Base-by-base conservation (phyloP, 768 basidiomycete genomes). In the Cyclocybe aegerita region DNA sequence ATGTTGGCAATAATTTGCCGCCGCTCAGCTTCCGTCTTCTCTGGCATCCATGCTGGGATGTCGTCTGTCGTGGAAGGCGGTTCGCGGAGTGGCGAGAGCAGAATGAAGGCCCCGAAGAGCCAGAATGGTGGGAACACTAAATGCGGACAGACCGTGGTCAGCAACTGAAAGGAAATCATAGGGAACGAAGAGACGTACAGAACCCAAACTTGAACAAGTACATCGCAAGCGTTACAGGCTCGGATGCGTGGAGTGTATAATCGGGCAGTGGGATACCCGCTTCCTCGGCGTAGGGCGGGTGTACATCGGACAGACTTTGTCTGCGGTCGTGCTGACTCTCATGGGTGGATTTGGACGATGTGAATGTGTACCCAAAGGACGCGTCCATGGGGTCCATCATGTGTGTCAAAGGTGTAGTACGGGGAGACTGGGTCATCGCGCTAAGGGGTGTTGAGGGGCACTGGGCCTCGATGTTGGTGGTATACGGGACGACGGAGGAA, bases 191-290 rank as follows among this genome's bases (percentile, higher is more conserved):
- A 47, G 42, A 70, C 83, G 60, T 57, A 84, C 83, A 60, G 60
- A 85, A 84, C 39, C 82, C 81, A 50, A 83, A 83, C 58, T 78
- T 79, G 69, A 85, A 85, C 40, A 85, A 64, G 61, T 77, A 81
- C 66, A 77, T 75, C 4, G 83, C 79, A 41, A 84, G 76, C 17
- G 82, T 85, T 3, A 71, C 64, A 32, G 75, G 73, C 67, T 85
- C 81, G 14, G 68, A 61, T n/a, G 61, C 65, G 49, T 70, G 65
- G 7, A 61, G 56, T n/a, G 70, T 61, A 60, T 68, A 74, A 34
- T 63, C 69, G 37, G 71, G 75, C 32, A 64, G 63, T 46, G 60
- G 62, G 15, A 65, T 58, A 17, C 53, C 69, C 48, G 58, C 67
- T 31, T 78, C 74, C 43, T 70, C 74, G 6, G 67, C 67, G 55